Evolutionary conservation across 352 stramenopile genomes (phyloP), one percentile per base, ranked within the genome.

Genomic region (Phytophthora quininea): DNA sequence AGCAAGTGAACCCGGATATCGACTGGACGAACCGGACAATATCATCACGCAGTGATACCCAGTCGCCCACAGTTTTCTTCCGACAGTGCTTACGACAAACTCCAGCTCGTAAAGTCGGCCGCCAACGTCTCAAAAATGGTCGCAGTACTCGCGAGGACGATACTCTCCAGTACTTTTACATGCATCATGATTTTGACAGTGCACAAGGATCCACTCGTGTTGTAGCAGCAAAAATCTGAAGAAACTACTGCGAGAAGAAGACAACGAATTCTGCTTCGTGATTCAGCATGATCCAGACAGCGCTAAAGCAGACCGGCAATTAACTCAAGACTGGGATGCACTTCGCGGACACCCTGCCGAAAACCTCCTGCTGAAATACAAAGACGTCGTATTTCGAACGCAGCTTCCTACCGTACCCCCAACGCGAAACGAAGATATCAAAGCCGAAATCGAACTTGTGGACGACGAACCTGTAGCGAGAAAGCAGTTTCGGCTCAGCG

Each of bases 231-330:
- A 67, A 15, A 33, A 19, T 2, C 19, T 59, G 31, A 66, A 59
- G 27, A 14, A 53, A 8, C 10, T 62, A 14, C 46, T 62, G 1
- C 24, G 38, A 0, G 37, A 24, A 1, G 7, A 24, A 1, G 46
- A 57, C 5, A 53, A 54, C n/a, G 61, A 68, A 12, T 68, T 62
- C n/a, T 68, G 53, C 29, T 68, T 43, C 37, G 7, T 43, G 37
- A 43, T 43, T 43, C 12, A 43, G 37, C 37, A 43, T 12, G 37
- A 43, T 12, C 37, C 37, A 12, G 37, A 43, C 12, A 43, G 37
- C 37, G 37, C 7, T 7, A 43, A 7, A 43, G 37, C 37, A 43
- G 12, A 43, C 37, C 37, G 37, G 37, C 37, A 43, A 43, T 43
- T 43, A 43, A 12, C 37, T 43, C 37, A 43, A 43, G 37, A 43